Base-by-base conservation (phyloP, 257 asterid genomes). In the Penstemon barbatus region DNA sequence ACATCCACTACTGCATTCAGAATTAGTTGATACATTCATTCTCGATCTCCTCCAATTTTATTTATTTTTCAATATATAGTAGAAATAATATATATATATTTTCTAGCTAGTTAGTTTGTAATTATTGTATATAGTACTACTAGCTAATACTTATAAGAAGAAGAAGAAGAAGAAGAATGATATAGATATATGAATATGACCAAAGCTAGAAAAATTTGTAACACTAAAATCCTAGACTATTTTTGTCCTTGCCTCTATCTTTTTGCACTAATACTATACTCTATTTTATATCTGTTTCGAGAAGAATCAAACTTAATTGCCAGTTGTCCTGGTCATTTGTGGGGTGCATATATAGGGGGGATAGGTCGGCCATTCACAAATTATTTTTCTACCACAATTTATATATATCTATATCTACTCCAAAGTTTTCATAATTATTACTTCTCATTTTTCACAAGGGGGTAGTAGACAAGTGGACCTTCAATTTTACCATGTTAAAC, bases 1-100 rank as follows among this genome's bases (percentile, higher is more conserved):
- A 69, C 95, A 86, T 0, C 96, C 96, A 56, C 95, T 90, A 42
- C 89, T 82, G 72, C 81, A 88, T 42, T 88, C 94, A 37, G 95
- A 83, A n/a, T n/a, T n/a, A 68, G 79, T 81, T 66, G 98, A 83
- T 68, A 73, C 25, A 54, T 88, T 85, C 96, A 91, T 91, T 48
- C 65, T 40, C n/a, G n/a, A n/a, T n/a, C 59, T 15, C 41, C 62
- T 15, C 18, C 18, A 15, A 15, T 15, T 15, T 15, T 15, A 15
- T 15, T 15, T 0, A 15, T 15, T 15, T 15, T 15, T 15, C 18
- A 15, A 15, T n/a, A n/a, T n/a, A n/a, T 15, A 15, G 18, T 15
- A 15, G 18, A 15, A 15, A 15, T 15, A 15, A 15, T 15, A 15
- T 15, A 15, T 15, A 15, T 15, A 0, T 15, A 0, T 15, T 15